Conservation (phyloP, 176 grass and related monocot genomes). For the Elymus sibiricus region DNA sequence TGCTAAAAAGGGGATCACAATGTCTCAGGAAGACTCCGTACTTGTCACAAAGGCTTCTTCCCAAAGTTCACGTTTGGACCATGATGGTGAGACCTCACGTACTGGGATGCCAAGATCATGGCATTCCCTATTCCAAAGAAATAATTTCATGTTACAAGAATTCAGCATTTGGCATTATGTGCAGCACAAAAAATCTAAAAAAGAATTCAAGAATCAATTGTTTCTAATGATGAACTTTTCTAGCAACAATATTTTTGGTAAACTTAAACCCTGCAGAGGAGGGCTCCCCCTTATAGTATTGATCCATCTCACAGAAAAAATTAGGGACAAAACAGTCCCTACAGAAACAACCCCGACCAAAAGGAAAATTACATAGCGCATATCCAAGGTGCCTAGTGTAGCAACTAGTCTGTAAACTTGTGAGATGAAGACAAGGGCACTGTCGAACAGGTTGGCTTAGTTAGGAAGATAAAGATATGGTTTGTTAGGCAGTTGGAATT, state of each 20-base stretch:
- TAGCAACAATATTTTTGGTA: background rate
- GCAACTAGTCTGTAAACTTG: background rate
- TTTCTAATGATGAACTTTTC: background rate
- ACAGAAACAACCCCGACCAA: background rate
- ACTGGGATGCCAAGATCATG: slow-evolving; percentile 62
- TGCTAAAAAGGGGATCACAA: slow-evolving; percentile 25
- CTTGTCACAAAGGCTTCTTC: slow-evolving; percentile 93
- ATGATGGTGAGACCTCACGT: slow-evolving; percentile 66
- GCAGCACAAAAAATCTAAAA: background rate
- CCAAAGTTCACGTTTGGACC: slow-evolving; percentile 70
- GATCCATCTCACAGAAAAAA: background rate
- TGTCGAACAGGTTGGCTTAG: background rate
- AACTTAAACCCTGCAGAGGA: background rate
- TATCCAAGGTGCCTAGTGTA: background rate
- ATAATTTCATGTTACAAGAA: slow-evolving; percentile 3
- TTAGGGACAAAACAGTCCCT: background rate
- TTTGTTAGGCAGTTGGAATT: background rate
- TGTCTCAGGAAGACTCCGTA: slow-evolving; percentile 28
- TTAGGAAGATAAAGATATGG: background rate
- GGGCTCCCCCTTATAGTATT: background rate
- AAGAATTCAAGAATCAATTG: background rate
- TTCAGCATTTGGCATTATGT: slow-evolving; percentile 19
- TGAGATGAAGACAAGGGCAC: background rate
- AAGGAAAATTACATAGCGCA: background rate
- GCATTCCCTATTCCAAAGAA: slow-evolving; percentile 59